Evolutionary conservation across 2,329 filamentous ascomycete genomes (phyloP), one percentile per base, ranked within the genome.

Genomic region (Dryadomyces sulphureus): DNA sequence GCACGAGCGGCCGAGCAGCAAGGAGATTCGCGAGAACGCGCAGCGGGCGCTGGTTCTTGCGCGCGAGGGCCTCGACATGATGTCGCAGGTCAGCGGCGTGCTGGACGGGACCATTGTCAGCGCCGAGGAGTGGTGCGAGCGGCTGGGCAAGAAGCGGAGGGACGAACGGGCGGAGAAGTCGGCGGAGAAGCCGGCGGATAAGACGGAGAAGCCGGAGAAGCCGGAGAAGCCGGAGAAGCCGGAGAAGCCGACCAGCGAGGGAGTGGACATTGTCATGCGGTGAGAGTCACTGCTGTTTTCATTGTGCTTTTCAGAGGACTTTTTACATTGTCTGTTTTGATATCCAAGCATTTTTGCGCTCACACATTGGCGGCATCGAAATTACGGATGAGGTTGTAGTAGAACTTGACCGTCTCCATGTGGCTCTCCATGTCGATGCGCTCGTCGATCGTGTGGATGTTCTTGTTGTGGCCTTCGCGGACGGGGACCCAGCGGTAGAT

Each of bases 21-120:
- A 61, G 45, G 64, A 67, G 40, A 62, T 67, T 12, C 63, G 65
- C 2, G 72, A 79, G 22, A 70, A 71, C 44, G 88, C 86, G 0
- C 81, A 88, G 54, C 74, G 83, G 36, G 88, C 93, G 47, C 66
- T 96, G 12, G 78, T 92, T 1, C 77, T 96, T 44, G 90, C 90
- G 7, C 84, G 83, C 56, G 90, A 96, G 60, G 87, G 89, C 0
- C 69, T 96, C 14, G 88, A 95, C 54, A 94, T 96, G 82, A 88
- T 96, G 72, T 75, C 79, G 1, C 88, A 95, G 60, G 87, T 98
- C 43, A 92, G 81, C 36, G 79, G 81, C 5, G 85, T 95, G 2
- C 73, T 96, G 8, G 85, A 93, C 54, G 84, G 87, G 45, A 96
- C 92, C 0, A 83, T 96, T 45, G 75, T 84, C 46, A 92, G 84